phyloP scores from a whole-genome alignment of 352 stramenopile species.

The Aphanomyces euteiches region DNA sequence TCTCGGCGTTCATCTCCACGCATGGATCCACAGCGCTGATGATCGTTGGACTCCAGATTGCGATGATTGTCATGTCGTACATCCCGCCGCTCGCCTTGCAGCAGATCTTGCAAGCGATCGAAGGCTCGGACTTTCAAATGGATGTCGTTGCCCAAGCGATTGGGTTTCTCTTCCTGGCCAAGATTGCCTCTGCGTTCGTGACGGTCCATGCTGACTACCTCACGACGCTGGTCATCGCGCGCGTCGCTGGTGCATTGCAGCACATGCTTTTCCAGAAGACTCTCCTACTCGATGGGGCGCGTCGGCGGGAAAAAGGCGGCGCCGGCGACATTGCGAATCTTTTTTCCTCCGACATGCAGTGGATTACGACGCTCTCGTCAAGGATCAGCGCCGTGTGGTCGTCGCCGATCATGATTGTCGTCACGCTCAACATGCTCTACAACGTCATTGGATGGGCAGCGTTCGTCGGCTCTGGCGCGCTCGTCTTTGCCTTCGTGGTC shows the following conservation, averaged over 20 bases:
- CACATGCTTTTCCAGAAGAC: conserved; percentile 27
- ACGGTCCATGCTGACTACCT: conserved; percentile 37
- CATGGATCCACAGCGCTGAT: not conserved
- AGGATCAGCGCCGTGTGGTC: conserved; percentile 8
- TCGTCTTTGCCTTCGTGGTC: conserved; percentile 37
- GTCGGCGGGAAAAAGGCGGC: not conserved
- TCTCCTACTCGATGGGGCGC: not conserved
- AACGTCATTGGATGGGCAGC: conserved; percentile 14
- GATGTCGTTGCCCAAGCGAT: not conserved
- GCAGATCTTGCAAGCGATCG: conserved; percentile 10
- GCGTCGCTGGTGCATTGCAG: conserved; percentile 35
- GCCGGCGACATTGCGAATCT: conserved; percentile 8
- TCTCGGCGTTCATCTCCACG: conserved; percentile 1
- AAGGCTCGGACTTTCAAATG: not conserved
- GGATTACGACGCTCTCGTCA: conserved; percentile 6
- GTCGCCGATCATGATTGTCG: not conserved
- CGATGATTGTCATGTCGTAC: not conserved
- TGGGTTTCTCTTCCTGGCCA: not conserved
- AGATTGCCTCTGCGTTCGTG: conserved; percentile 25
- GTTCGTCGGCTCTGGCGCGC: conserved; percentile 24
- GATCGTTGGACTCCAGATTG: not conserved
- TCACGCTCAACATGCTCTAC: conserved; percentile 16
- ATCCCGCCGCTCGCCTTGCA: not conserved
- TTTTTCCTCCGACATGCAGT: conserved; percentile 25
- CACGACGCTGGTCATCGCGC: conserved; percentile 55